Conservation (phyloP, 345 rosid species). For the Syzygium grande region DNA sequence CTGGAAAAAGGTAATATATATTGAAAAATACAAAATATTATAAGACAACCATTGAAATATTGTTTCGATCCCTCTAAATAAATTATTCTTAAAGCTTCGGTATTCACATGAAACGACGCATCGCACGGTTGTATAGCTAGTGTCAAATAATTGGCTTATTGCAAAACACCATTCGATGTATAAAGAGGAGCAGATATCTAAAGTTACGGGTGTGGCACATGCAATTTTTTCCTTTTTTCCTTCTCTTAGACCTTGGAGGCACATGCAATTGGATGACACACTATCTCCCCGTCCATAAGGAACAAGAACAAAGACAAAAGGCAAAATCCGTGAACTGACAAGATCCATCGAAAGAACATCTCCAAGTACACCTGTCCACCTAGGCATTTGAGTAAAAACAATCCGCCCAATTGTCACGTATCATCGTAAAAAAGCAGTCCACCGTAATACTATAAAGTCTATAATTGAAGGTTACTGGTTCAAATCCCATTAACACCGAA, state of each 20-base stretch:
- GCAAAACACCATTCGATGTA: neutral
- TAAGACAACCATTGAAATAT: neutral
- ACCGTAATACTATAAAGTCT: neutral
- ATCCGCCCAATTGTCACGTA: neutral
- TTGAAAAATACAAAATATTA: neutral
- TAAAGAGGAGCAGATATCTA: neutral
- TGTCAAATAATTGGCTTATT: neutral
- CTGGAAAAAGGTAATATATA: neutral
- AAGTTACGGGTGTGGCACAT: neutral
- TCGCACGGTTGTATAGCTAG: neutral
- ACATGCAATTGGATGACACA: neutral
- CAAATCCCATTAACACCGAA: neutral
- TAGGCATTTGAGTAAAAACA: neutral
- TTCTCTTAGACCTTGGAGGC: neutral
- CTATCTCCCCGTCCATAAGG: neutral
- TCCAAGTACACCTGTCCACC: neutral
- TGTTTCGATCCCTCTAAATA: neutral
- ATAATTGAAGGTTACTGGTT: neutral
- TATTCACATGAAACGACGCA: neutral
- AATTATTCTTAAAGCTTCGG: neutral
- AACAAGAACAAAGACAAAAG: neutral
- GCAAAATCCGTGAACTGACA: neutral
- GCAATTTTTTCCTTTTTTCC: neutral
- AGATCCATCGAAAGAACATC: neutral
- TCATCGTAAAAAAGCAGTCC: neutral